Evolutionary conservation across 1,284 basidiomycete genomes (phyloP).

Genomic region (Puccinia hordei): DNA sequence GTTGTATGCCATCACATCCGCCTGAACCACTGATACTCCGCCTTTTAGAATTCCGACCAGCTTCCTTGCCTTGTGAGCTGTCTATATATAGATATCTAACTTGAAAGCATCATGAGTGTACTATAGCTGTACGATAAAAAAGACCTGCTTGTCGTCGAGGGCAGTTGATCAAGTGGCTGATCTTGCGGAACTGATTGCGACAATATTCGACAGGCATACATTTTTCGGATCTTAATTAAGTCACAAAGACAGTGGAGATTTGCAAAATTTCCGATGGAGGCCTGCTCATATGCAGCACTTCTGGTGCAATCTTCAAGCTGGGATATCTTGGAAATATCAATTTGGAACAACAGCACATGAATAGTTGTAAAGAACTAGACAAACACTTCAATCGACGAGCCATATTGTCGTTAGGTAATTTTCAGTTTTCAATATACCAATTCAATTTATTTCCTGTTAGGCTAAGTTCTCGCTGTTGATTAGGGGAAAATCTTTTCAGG

Average conservation of each 20-base stretch:
- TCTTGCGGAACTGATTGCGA: slow-evolving; percentile 5
- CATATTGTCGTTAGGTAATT: neutral
- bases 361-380: neutral
- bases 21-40: slow-evolving; percentile 1
- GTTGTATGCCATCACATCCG: slow-evolving; percentile 28
- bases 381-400: slow-evolving; percentile 16
- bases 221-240: slow-evolving; percentile 22
- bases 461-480: neutral
- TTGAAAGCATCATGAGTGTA: neutral
- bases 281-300: neutral
- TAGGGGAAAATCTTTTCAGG: neutral
- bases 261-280: neutral
- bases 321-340: neutral
- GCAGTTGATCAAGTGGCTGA: neutral
- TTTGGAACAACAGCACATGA: slow-evolving; percentile 16
- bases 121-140: neutral
- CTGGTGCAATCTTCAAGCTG: slow-evolving; percentile 27
- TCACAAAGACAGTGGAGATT: slow-evolving; percentile 9
- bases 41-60: neutral
- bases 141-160: neutral
- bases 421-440: slow-evolving; percentile 8
- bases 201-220: slow-evolving; percentile 4
- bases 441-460: neutral
- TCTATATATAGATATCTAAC: neutral
- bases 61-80: neutral